Evolutionary conservation across 2,329 filamentous ascomycete species (phyloP).

Genomic region (Periconia sp.): DNA sequence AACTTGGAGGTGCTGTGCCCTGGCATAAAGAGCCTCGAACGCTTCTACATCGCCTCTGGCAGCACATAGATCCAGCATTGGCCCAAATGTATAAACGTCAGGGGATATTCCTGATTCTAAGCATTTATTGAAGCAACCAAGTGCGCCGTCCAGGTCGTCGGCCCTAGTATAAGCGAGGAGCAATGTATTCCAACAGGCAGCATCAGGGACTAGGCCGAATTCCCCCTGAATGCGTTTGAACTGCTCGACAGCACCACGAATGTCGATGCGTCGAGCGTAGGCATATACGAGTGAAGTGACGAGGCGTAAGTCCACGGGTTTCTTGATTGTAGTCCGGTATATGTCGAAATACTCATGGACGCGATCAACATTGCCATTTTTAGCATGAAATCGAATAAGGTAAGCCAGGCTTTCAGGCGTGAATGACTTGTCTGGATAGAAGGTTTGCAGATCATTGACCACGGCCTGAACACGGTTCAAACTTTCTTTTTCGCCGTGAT

Average conservation of each 20-base stretch:
- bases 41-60: constrained; percentile 74
- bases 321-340: constrained; percentile 16
- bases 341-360: constrained; percentile 44
- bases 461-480: constrained; percentile 23
- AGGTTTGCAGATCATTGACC: constrained; percentile 32
- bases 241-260: constrained; percentile 62
- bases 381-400: constrained; percentile 38
- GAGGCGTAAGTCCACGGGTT: constrained; percentile 17
- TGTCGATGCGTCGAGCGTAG: constrained; percentile 72
- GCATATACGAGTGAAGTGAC: constrained; percentile 64
- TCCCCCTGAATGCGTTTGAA: constrained; percentile 67
- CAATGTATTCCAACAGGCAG: constrained; percentile 75
- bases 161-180: constrained; percentile 72
- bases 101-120: constrained; percentile 57
- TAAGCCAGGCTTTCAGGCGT: constrained; percentile 23
- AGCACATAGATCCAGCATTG: constrained; percentile 75
- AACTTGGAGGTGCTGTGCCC: constrained; percentile 59
- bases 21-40: constrained; percentile 68
- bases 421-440: constrained; percentile 28
- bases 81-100: constrained; percentile 70
- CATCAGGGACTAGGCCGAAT: constrained; percentile 63
- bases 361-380: constrained; percentile 36
- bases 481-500: constrained; percentile 25
- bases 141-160: constrained; percentile 70
- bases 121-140: constrained; percentile 69